These are phyloP conservation scores for Circinella umbellata DNA, from an alignment of 371 early-diverging fungal genomes.

Conservation along the genomic window DNA sequence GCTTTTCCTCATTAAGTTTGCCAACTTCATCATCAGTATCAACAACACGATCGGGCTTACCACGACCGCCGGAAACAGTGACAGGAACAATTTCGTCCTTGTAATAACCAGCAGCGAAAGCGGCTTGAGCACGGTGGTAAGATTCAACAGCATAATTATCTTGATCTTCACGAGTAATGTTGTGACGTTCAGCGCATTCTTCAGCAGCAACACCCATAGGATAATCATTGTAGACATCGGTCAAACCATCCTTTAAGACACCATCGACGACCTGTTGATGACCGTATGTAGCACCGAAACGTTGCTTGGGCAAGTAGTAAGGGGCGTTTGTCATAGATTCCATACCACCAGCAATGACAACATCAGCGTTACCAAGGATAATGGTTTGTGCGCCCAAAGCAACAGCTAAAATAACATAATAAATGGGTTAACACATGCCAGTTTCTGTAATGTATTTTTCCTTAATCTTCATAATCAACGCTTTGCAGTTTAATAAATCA, in stretches of 20 bases:
- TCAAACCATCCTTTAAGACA: conserved; percentile 91
- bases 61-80: conserved; percentile 80
- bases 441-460: too few species aligned
- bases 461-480: too few species aligned
- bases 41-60: conserved; percentile 84
- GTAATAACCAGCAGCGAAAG: conserved; percentile 75
- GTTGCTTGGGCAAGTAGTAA: conserved; percentile 86
- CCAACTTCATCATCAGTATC: conserved; percentile 79
- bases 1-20: conserved; percentile 77
- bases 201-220: conserved; percentile 97
- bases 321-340: conserved; percentile 98
- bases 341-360: conserved; percentile 92
- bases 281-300: conserved; percentile 87
- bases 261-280: conserved; percentile 85
- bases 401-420: conserved; percentile 57
- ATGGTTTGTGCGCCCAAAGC: conserved; percentile 87
- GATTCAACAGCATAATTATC: conserved; percentile 90
- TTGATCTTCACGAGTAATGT: conserved; percentile 82
- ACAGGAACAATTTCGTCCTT: conserved; percentile 90
- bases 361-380: conserved; percentile 81
- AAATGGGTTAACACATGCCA: neutral
- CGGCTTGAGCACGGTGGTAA: conserved; percentile 89
- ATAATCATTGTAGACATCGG: conserved; percentile 86
- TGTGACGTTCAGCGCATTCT: conserved; percentile 85
- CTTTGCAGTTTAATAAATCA: too few species aligned